Base-by-base conservation (phyloP, 805 yeast genomes). In the Saturnispora mendoncae region DNA sequence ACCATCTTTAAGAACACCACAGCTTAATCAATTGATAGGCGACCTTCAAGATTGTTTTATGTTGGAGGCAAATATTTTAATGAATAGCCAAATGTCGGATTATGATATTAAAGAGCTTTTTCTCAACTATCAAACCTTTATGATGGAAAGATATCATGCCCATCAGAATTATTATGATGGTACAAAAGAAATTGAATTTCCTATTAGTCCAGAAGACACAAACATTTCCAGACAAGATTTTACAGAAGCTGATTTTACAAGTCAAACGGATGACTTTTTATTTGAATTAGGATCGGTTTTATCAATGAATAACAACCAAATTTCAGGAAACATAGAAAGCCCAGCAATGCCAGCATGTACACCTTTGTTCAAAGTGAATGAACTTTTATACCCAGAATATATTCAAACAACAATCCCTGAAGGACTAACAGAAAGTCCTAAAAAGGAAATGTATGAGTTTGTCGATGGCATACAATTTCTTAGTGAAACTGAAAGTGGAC, bases 1-100 rank as follows among this genome's bases (percentile, higher is more conserved):
- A 18, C 41, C 46, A 10, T 13, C 12, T 9, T 3, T 2, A 3
- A 33, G 27, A 15, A 15, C 39, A 5, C 33, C 36, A 4, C 44
- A 40, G 12, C 21, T 44, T 4, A 7, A 25, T 3, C 6, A 36
- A 9, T 26, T 44, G 3, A 28, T 44, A 10, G 12, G 29, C 10
- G 39, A 33, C 9, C 42, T 42, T 26, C 44, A 44, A 40, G 24
- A 35, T 14, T 17, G 14, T 18, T 45, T 45, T 29, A 26, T 28
- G 23, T 14, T 9, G 7, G 48, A 45, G 29, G 44, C 46, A 13
- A 28, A 28, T 2, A 31, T 45, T 10, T 17, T 45, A 21, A 14
- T 43, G 3, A 38, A 39, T 17, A 33, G 34, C 25, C 25, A 44
- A 7, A 23, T 38, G 32, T 24, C 44, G 3, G 21, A 19, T 21